Base-by-base conservation (phyloP, 306 rosid genomes). In the Datisca glomerata region DNA sequence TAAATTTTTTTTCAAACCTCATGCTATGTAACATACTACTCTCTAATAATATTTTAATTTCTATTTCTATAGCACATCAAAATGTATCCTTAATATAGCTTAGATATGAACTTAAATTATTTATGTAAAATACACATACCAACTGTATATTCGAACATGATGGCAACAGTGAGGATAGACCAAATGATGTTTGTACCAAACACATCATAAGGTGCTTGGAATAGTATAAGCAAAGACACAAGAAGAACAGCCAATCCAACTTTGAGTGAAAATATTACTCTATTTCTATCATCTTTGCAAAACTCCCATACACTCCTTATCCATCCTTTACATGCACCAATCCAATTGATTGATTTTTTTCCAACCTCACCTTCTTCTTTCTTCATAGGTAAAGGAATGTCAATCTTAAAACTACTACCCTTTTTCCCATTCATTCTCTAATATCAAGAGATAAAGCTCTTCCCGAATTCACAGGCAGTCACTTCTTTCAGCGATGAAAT, bases 121-220 rank as follows among this genome's bases (percentile, higher is more conserved):
- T 14, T 9, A 3, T 2, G 40, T 8, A 12, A 18, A 47, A 21
- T 50, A 1, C 24, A 29, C 76, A 21, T 71, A 78, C 94, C 91
- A 27, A 83, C 85, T n/a, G 85, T 83, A 42, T 69, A 76, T 55
- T 83, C 94, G 56, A 78, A 83, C 75, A 78, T 73, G 33, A 78
- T 57, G 58, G 81, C 61, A 58, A 75, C 79, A 22, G 81, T 83
- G 60, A 83, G 73, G 67, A 78, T 75, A 33, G 94, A 74, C 94
- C 94, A 83, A 41, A 83, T 61, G 67, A 75, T 61, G 51, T 50
- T 65, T 56, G 65, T 51, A 11, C 94, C 85, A 45, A 83, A 75
- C 11, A 61, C 56, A 53, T 70, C 69, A 60, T 69, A 83, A 4
- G 91, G 81, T 41, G 89, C 85, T 64, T 60, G 49, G 45, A 75